Base-by-base conservation (phyloP, 2,329 filamentous ascomycete species). In the Aspergillus persii region DNA sequence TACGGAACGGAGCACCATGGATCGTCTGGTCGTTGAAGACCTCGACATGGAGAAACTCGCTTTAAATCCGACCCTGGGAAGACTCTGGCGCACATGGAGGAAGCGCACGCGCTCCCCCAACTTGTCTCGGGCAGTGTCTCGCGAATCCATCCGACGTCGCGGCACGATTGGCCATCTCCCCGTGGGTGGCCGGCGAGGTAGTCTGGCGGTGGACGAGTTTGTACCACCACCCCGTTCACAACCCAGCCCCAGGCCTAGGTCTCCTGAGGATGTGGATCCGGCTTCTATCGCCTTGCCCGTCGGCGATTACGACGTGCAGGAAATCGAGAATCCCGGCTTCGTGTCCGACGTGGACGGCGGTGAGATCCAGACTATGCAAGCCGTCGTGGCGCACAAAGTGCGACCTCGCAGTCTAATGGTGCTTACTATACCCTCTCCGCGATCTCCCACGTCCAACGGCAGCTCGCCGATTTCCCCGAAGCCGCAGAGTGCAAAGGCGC, bases 31-130 rank as follows among this genome's bases (percentile, higher is more conserved):
- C n/a, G 88, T 99, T 29, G 91, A 96, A 69, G 94, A 98, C 69
- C 80, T 87, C 56, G 95, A 99, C 72, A 91, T 97, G 83, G 95
- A 98, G 71, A 91, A 93, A 66, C 86, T 98, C 63, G 94, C 94
- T 7, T 82, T 98, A 61, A 96, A 96, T 71, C 85, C 92, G 58
- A 93, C 91, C 2, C 80, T 99, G 1, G 95, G 95, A 23, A 84
- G 93, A 52, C 81, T 98, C 48, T 99, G 95, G 95, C 86, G 95
- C 67, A 90, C 91, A 29, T 99, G 95, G 95, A 92, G 95, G 77
- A 96, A 96, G 79, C 86, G 89, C 54, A 68, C 73, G 56, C 70
- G 72, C 49, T 60, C 67, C 3, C 70, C 70, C 15, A 69, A 62
- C 54, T 70, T 79, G 46, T 74, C 76, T 11, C 74, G 76, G 12